These are phyloP conservation scores for Quillaja saponaria DNA, from an alignment of 306 rosid genomes.

Conservation along the genomic window DNA sequence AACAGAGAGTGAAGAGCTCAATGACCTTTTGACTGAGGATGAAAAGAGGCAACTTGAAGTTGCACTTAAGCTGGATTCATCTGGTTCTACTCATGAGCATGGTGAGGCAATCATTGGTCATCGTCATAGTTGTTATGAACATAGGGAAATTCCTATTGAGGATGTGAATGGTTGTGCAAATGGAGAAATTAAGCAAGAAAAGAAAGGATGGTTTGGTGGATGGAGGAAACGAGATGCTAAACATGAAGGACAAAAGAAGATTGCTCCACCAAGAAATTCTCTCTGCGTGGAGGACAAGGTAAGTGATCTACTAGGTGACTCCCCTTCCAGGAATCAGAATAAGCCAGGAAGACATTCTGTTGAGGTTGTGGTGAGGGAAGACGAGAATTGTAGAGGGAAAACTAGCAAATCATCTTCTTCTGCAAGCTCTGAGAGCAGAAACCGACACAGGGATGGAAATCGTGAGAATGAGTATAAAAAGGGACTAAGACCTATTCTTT, in stretches of 20 bases:
- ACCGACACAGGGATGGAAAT: conserved; percentile 65
- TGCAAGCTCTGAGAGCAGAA: conserved; percentile 54
- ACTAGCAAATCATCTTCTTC: conserved; percentile 54
- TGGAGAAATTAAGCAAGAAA: conserved; percentile 76
- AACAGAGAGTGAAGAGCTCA: conserved; percentile 76
- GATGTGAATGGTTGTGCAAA: conserved; percentile 48
- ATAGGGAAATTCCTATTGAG: conserved; percentile 72
- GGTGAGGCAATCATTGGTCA: conserved; percentile 62
- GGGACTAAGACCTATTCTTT: conserved; percentile 92
- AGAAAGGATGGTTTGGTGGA: conserved; percentile 96
- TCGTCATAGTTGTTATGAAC: conserved; percentile 69
- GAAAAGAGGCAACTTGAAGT: conserved; percentile 88
- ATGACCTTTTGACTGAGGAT: conserved; percentile 84
- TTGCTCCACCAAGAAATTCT: conserved; percentile 81
- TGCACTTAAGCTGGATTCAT: conserved; percentile 76
- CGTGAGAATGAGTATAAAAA: conserved; percentile 93
- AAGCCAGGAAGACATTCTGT: conserved; percentile 83
- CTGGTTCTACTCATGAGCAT: conserved; percentile 56
- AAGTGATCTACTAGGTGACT: conserved; percentile 79
- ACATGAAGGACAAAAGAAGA: conserved; percentile 56
- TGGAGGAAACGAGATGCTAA: conserved; percentile 87
- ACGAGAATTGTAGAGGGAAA: conserved; percentile 74
- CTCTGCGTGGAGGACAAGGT: conserved; percentile 82
- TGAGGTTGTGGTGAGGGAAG: conserved; percentile 64
- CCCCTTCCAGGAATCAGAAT: conserved; percentile 63